Percentiles rank a stretch among this genome's conserved stretches.
phyloP scores from a whole-genome alignment of 2,329 filamentous ascomycete species.

The Dryadomyces sulphureus region DNA sequence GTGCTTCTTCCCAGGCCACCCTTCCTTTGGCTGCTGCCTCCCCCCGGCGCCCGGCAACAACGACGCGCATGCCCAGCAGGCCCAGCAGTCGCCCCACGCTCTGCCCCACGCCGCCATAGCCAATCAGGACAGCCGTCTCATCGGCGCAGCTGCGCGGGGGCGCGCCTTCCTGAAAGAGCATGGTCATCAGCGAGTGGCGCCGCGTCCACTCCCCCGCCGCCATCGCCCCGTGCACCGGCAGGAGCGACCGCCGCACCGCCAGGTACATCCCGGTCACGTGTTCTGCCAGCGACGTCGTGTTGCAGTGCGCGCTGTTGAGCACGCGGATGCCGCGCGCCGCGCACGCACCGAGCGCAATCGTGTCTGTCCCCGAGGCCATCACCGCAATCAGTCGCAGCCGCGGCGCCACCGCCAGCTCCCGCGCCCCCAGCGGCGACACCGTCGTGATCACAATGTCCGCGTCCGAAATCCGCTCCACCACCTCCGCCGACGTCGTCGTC shows the following conservation, averaged over 20 bases:
- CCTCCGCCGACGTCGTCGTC: conserved; percentile 13
- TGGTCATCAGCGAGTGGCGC: conserved; percentile 11
- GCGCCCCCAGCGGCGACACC: conserved; percentile 15
- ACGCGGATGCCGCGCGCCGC: conserved; percentile 15
- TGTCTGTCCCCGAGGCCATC: conserved; percentile 17
- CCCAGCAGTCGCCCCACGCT: conserved; percentile 15
- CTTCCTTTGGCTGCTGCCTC: background rate
- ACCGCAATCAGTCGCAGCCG: conserved; percentile 16
- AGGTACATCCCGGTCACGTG: conserved; percentile 15
- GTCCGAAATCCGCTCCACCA: conserved; percentile 17
- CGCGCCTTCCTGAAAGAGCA: conserved; percentile 7
- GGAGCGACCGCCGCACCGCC: conserved; percentile 19
- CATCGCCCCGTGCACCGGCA: conserved; percentile 16
- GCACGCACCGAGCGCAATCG: conserved; percentile 13
- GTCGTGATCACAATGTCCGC: conserved; percentile 23
- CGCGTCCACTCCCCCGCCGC: conserved; percentile 12
- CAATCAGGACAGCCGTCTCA: conserved; percentile 18
- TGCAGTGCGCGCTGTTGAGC: conserved; percentile 17
- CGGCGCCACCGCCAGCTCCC: conserved; percentile 13
- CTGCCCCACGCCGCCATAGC: conserved; percentile 20
- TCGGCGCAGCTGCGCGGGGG: conserved; percentile 10
- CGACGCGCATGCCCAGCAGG: conserved; percentile 19
- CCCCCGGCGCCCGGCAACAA: conserved; percentile 9
- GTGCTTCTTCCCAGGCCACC: no score
- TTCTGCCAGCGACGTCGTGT: conserved; percentile 16